phyloP scores from a whole-genome alignment of 352 stramenopile species.

The Phytophthora sansomeana region DNA sequence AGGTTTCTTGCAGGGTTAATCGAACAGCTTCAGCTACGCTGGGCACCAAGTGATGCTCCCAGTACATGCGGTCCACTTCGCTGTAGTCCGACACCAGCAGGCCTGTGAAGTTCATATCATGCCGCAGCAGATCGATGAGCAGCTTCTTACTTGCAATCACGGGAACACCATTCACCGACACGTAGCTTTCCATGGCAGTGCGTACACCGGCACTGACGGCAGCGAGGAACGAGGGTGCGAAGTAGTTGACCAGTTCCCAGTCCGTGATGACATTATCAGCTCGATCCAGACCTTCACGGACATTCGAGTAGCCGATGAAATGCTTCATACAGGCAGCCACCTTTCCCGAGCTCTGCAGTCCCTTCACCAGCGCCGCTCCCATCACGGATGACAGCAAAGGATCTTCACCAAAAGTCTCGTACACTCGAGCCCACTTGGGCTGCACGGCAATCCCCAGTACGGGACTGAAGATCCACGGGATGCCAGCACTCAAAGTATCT shows the following conservation, averaged over 20 bases:
- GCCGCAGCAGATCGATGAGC: slow-evolving; percentile 79
- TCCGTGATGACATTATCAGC: slow-evolving; percentile 74
- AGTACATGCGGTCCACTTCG: slow-evolving; percentile 91
- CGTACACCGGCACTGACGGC: slow-evolving; percentile 74
- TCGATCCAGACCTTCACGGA: slow-evolving; percentile 70
- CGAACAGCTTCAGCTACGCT: slow-evolving; percentile 70
- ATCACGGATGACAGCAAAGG: slow-evolving; percentile 78
- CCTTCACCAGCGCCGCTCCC: slow-evolving; percentile 72
- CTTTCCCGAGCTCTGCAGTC: slow-evolving; percentile 76
- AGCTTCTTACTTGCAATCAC: slow-evolving; percentile 88
- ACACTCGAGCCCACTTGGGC: slow-evolving; percentile 90
- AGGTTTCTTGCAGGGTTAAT: slow-evolving; percentile 82
- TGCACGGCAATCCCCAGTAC: slow-evolving; percentile 86
- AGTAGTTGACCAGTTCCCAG: slow-evolving; percentile 80
- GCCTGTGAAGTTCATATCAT: slow-evolving; percentile 90
- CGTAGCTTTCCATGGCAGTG: slow-evolving; percentile 93
- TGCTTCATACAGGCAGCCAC: slow-evolving; percentile 91
- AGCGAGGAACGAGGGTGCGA: slow-evolving; percentile 77
- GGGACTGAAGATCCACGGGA: slow-evolving; percentile 93
- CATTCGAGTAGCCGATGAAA: slow-evolving; percentile 88
- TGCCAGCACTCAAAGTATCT: slow-evolving; percentile 88
- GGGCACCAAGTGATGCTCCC: slow-evolving; percentile 81
- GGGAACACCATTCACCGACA: slow-evolving; percentile 87
- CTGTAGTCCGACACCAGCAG: slow-evolving; percentile 94
- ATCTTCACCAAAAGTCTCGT: slow-evolving; percentile 95